These are phyloP conservation scores for Aspergillus sp. DNA, from an alignment of 2,329 filamentous ascomycete species.

Conservation along the genomic window DNA sequence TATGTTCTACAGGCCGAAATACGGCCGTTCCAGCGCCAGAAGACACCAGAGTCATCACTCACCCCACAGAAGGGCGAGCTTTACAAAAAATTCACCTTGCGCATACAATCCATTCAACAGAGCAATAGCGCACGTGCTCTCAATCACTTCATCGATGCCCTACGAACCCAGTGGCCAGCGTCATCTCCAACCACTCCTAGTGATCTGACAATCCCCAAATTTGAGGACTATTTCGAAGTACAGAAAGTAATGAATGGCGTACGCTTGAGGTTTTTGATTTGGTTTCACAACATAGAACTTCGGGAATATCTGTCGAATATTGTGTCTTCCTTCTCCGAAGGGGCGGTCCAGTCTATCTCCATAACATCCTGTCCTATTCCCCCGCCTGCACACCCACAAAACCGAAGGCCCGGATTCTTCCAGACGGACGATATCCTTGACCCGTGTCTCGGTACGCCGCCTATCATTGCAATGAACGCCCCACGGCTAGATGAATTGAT, in stretches of 20 bases:
- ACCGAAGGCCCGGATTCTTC: background rate
- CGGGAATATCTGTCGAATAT: conserved; percentile 20
- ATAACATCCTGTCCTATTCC: background rate
- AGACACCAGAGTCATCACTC: conserved; percentile 15
- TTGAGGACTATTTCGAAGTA: conserved; percentile 18
- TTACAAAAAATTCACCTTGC: conserved; percentile 7
- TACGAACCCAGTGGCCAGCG: conserved; percentile 19
- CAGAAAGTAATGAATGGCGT: conserved; percentile 14
- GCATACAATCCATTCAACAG: conserved; percentile 6
- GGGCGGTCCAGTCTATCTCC: conserved; percentile 7
- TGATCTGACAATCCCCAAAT: conserved; percentile 12
- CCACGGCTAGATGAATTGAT: background rate
- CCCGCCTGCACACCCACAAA: background rate
- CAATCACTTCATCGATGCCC: conserved; percentile 5
- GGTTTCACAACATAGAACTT: conserved; percentile 28
- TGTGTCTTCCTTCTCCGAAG: background rate
- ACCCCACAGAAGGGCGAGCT: conserved; percentile 1
- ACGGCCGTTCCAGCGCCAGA: background rate
- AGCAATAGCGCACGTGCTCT: conserved; percentile 6
- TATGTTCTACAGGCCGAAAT: conserved; percentile 1
- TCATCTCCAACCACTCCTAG: conserved; percentile 16
- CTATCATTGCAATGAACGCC: background rate
- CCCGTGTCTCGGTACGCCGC: background rate
- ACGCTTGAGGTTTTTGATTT: conserved; percentile 17
- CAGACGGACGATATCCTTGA: background rate